Base-by-base conservation (phyloP, 257 asterid species). In the Gentiana dahurica region DNA sequence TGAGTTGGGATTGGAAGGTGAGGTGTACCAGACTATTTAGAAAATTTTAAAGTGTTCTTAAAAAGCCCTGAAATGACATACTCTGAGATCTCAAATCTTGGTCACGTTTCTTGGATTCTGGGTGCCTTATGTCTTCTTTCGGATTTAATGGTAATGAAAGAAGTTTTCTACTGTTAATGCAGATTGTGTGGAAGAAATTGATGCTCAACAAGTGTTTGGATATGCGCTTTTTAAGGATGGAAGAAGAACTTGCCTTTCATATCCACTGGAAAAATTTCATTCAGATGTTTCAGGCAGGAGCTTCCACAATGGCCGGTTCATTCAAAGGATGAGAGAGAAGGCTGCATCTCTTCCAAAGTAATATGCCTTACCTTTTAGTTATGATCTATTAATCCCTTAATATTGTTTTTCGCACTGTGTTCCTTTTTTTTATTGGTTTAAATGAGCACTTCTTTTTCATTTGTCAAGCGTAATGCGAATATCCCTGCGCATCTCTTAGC, bases 181-280 rank as follows among this genome's bases (percentile, higher is more conserved):
- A 90, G 98, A 90, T 58, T 87, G 95, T 24, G 95, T 90, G 73
- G 85, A 87, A 57, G 73, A 81, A 58, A 90, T 90, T 62, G 98
- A 90, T 70, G 94, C 95, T 62, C 97, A 89, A 71, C 77, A 86
- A 63, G 93, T 86, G 37, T 84, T 78, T 68, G 97, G 97, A 24
- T 89, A 86, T 72, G 97, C 95, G 43, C 76, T 90, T 9, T 84
- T 87, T 82, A 90, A 90, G 77, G 98, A 84, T 54, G 98, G 98
- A 38, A 87, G 81, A 65, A 77, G 80, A 68, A 87, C 95, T 11
- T 69, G 77, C 5, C 81, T 90, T 49, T 70, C 98, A 54, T 90
- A 90, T 69, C 96, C 98, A 39, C 65, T 87, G 73, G 98, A 87
- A 67, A 82, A 76, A 36, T 90, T 82, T 67, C 86, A 87, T 48